A percentile compares a stretch with the other conserved stretches of the same genome.
Conservation (phyloP, 2,329 filamentous ascomycete species). For the Fusarium tuaranense region DNA sequence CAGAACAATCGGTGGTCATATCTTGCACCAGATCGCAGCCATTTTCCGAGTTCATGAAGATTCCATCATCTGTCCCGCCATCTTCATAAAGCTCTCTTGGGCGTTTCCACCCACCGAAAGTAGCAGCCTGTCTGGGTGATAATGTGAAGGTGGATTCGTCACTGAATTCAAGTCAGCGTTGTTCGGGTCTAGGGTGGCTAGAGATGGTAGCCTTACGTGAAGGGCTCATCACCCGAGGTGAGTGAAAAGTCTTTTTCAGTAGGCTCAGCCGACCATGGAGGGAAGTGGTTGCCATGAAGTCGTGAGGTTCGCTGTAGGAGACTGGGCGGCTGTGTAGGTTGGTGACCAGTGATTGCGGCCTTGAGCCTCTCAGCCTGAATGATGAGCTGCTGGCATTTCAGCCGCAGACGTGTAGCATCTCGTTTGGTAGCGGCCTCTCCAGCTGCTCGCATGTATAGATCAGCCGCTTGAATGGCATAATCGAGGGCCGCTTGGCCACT, state of each 20-base stretch:
- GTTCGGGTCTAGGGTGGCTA: not conserved
- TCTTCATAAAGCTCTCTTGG: conserved; percentile 69
- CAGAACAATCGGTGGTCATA: conserved; percentile 94
- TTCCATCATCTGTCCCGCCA: conserved; percentile 47
- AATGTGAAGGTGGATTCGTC: conserved; percentile 78
- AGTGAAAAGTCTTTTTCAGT: conserved; percentile 70
- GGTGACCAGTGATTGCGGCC: conserved; percentile 25
- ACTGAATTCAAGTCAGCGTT: conserved; percentile 53
- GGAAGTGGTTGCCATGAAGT: conserved; percentile 86
- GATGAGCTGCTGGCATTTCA: conserved; percentile 78
- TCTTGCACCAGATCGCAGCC: conserved; percentile 92
- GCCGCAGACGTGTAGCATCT: conserved; percentile 75
- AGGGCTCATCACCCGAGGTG: conserved; percentile 63
- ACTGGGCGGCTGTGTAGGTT: conserved; percentile 1
- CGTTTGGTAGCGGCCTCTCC: conserved; percentile 67
- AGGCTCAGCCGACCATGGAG: conserved; percentile 81
- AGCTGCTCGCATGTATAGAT: conserved; percentile 84
- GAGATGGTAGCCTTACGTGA: conserved; percentile 64
- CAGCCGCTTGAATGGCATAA: conserved; percentile 80
- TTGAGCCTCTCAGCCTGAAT: conserved; percentile 83
- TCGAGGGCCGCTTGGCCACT: conserved; percentile 71
- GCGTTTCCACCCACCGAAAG: conserved; percentile 88
- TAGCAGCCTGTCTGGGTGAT: conserved; percentile 77
- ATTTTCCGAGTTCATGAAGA: conserved; percentile 67
- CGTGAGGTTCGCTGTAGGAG: conserved; percentile 82